Base-by-base conservation (phyloP, 2,329 filamentous ascomycete genomes). In the Teratosphaeria epicoccoides region DNA sequence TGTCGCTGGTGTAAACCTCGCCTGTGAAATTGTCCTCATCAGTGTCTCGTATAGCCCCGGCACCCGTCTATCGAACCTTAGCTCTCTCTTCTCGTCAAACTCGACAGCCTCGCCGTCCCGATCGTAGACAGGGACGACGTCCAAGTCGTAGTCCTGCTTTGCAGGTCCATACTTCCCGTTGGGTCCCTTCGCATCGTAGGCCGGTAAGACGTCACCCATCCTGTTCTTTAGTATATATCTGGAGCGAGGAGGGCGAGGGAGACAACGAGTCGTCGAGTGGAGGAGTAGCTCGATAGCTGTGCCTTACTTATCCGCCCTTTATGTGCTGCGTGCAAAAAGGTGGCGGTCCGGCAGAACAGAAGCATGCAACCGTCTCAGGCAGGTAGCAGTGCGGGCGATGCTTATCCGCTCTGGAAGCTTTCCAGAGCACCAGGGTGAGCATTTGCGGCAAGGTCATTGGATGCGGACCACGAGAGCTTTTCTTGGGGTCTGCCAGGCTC, bases 1-100 rank as follows among this genome's bases (percentile, higher is more conserved):
- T 68, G 66, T 47, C 66, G 51, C 46, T 66, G 69, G 52, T 70
- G 71, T 48, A 72, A 59, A 6, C 70, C 68, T 56, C 70, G 59
- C 26, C 33, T 40, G n/a, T 46, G 17, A 24, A n/a, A n/a, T 9
- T 20, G 40, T 7, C n/a, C 11, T 5, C 11, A 14, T 46, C 23
- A 46, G 22, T 28, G 25, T 46, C 11, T 4, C 4, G n/a, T 3
- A 46, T 37, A n/a, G 33, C 14, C 24, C 12, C 6, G 28, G 17
- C 11, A 23, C 17, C 10, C 5, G 14, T 6, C 24, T 23, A 11
- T 28, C 51, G 14, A 24, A 56, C 55, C 57, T 56, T 11, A 60
- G 52, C n/a, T 58, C 54, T 25, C 49, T 50, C 45, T 57, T 60
- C 47, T 60, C 57, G 4, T 49, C 57, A 24, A 60, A 60, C 9